Percentiles rank a stretch among this genome's conserved stretches.
Evolutionary conservation across 306 rosid species (phyloP).

Genomic region (Castanea crenata): DNA sequence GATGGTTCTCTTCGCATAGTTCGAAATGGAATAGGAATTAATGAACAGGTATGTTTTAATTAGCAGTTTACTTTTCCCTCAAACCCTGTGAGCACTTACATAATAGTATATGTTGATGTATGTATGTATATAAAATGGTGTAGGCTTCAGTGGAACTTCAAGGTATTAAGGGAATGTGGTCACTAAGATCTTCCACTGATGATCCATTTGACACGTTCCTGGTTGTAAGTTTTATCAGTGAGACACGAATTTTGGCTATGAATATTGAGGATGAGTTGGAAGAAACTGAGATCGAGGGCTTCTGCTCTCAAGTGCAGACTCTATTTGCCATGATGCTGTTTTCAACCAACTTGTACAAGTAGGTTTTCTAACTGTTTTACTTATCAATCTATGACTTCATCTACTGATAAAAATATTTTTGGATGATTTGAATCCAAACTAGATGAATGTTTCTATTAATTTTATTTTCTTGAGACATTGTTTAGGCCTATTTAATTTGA

Average conservation of each 20-base stretch:
- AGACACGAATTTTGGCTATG: constrained; percentile 96
- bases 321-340: constrained; percentile 93
- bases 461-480: neutral
- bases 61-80: neutral
- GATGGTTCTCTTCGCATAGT: constrained; percentile 98
- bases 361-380: constrained; percentile 30
- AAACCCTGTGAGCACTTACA: neutral
- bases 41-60: constrained; percentile 72
- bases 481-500: neutral
- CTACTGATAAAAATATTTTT: constrained; percentile 1
- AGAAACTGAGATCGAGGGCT: constrained; percentile 97
- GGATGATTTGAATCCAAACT: neutral
- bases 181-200: constrained; percentile 86
- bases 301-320: constrained; percentile 87
- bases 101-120: constrained; percentile 16
- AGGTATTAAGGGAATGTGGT: constrained; percentile 99
- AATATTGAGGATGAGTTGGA: constrained; percentile 92
- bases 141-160: constrained; percentile 99
- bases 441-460: neutral
- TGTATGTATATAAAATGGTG: constrained; percentile 24
- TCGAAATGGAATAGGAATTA: constrained; percentile 91
- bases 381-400: constrained; percentile 1
- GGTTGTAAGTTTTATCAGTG: constrained; percentile 93
- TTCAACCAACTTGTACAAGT: constrained; percentile 96
- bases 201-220: constrained; percentile 90